These are phyloP conservation scores for Chamaecyparis obtusa DNA, from an alignment of 75 land plant species.

Conservation along the genomic window DNA sequence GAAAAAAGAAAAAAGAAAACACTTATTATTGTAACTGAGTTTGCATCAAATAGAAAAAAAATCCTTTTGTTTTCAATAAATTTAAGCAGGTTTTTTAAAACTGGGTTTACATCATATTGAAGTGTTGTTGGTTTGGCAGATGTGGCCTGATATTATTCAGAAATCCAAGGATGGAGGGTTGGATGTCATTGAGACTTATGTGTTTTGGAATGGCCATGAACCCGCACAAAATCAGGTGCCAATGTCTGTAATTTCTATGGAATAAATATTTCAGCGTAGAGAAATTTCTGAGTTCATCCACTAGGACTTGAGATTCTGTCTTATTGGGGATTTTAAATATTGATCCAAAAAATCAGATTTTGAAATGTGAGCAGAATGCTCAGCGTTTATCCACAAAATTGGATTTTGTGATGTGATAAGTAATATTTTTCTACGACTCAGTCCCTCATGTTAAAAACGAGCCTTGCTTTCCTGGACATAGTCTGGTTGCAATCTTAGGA, in stretches of 20 bases:
- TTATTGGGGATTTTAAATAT: not conserved
- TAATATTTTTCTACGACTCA: not conserved
- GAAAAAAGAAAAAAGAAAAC: not conserved
- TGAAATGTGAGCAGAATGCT: not conserved
- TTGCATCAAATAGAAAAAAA: not conserved
- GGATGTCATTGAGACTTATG: constrained; percentile 23
- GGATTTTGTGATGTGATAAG: not conserved
- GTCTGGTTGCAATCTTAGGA: not conserved
- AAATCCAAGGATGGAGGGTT: constrained; percentile 22
- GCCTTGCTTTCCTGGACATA: not conserved
- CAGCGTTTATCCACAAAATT: not conserved
- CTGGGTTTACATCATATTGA: not conserved
- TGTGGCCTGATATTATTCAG: constrained; percentile 22
- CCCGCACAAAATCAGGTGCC: constrained; percentile 2
- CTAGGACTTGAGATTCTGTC: not conserved
- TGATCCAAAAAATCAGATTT: not conserved
- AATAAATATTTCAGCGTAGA: not conserved
- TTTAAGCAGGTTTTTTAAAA: not conserved
- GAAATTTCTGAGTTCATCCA: not conserved
- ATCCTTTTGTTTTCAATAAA: not conserved
- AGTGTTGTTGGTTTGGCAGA: constrained; percentile 15
- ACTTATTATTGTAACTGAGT: not conserved
- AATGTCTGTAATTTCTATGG: not conserved
- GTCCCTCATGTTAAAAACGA: not conserved
- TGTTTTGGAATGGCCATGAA: constrained; percentile 21